Evolutionary conservation across 768 basidiomycete species (phyloP).

Genomic region (Boletus rex-veris): DNA sequence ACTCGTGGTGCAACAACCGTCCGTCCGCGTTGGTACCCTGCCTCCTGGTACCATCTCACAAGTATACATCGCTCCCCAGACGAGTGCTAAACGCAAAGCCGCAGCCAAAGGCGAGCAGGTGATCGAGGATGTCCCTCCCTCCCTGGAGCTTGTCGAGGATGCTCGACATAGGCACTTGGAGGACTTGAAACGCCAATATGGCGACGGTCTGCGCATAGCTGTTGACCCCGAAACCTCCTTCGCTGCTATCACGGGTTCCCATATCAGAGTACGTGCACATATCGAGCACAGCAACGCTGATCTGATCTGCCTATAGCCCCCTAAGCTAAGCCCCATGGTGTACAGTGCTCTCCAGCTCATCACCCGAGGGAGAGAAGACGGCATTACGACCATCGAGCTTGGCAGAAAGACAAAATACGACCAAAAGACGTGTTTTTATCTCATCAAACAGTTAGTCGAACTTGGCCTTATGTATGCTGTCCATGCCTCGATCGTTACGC

Average conservation of each 20-base stretch:
- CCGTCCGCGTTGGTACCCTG: slow-evolving; percentile 69
- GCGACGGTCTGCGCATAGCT: slow-evolving; percentile 65
- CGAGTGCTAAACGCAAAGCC: slow-evolving; percentile 62
- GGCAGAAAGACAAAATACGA: slow-evolving; percentile 79
- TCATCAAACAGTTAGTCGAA: slow-evolving; percentile 70
- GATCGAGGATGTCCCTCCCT: slow-evolving; percentile 40
- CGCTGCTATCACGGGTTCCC: slow-evolving; percentile 79
- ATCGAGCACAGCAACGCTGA: background rate
- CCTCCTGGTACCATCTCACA: slow-evolving; percentile 58
- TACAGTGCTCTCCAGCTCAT: slow-evolving; percentile 82
- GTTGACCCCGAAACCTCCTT: slow-evolving; percentile 73
- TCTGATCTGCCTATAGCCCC: slow-evolving; percentile 45
- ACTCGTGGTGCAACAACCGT: slow-evolving; percentile 68
- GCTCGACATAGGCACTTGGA: slow-evolving; percentile 53
- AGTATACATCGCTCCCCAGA: slow-evolving; percentile 77
- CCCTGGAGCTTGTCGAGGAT: slow-evolving; percentile 53
- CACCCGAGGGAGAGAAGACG: slow-evolving; percentile 73
- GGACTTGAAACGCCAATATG: slow-evolving; percentile 54
- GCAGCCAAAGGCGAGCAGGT: slow-evolving; percentile 52
- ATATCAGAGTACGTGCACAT: slow-evolving; percentile 60
- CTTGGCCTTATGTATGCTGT: slow-evolving; percentile 65
- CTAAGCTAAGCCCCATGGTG: slow-evolving; percentile 81
- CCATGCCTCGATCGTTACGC: background rate
- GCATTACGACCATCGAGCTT: slow-evolving; percentile 74
- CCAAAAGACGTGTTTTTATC: slow-evolving; percentile 87